Percentiles rank a stretch among this genome's conserved stretches.
These are phyloP conservation scores for Suhomyces terraborum DNA, from an alignment of 1,139 yeast genomes.

Conservation along the genomic window DNA sequence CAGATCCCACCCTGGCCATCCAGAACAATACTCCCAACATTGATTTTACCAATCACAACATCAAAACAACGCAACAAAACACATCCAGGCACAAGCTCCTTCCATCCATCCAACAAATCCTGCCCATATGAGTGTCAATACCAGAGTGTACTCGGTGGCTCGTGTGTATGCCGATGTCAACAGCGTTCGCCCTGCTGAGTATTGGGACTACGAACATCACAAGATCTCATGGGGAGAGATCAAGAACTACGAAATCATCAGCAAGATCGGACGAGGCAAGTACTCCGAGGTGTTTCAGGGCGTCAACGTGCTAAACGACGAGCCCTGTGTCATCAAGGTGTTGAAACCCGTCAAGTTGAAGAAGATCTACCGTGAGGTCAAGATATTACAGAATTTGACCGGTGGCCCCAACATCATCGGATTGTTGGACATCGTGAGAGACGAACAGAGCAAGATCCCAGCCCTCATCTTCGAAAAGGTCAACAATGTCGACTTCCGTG, in stretches of 20 bases:
- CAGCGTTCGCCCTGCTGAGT: slow-evolving; percentile 72
- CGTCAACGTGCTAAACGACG: slow-evolving; percentile 47
- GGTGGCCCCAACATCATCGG: slow-evolving; percentile 77
- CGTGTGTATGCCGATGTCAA: slow-evolving; percentile 88
- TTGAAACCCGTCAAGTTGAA: slow-evolving; percentile 79
- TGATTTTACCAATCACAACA: neutral
- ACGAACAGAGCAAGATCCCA: slow-evolving; percentile 70
- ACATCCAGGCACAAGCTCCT: neutral
- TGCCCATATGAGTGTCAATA: slow-evolving; percentile 29
- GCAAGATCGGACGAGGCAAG: slow-evolving; percentile 95
- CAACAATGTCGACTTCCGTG: slow-evolving; percentile 70
- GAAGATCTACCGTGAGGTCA: slow-evolving; percentile 76
- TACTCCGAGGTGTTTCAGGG: slow-evolving; percentile 95
- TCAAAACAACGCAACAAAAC: too few relatives aligned
- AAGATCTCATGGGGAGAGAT: slow-evolving; percentile 73
- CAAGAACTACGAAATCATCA: slow-evolving; percentile 81
- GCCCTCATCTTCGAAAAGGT: slow-evolving; percentile 74
- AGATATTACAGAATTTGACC: slow-evolving; percentile 69
- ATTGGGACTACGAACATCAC: slow-evolving; percentile 91
- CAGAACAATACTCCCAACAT: neutral
- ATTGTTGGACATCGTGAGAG: slow-evolving; percentile 73
- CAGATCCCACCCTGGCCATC: too few relatives aligned
- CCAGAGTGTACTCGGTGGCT: slow-evolving; percentile 66
- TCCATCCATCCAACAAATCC: too few relatives aligned
- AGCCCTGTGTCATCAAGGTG: slow-evolving; percentile 69